Evolutionary conservation across 257 asterid species (phyloP), one percentile per base, ranked within the genome.

Genomic region (Jasminum sambac): DNA sequence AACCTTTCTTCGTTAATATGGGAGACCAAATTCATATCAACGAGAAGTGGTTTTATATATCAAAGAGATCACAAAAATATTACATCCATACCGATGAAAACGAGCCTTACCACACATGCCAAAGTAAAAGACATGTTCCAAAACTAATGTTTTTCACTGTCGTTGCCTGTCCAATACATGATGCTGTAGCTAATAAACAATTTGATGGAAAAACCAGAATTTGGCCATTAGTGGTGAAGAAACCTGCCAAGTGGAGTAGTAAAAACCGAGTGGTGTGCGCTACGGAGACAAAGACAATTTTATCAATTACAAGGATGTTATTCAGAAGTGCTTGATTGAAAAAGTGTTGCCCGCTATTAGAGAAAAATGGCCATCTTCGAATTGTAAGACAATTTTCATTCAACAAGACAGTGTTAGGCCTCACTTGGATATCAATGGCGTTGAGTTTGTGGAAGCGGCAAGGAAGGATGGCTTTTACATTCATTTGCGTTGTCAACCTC

Each of bases 401-500:
- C 50, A 68, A 68, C 50, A 50, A n/a, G 72, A 46, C n/a, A 50
- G 50, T 34, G 34, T 64, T 8, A 48, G 24, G 37, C n/a, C 48
- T 26, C 44, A 48, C 26, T n/a, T 50, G 5, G 42, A 68, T 68
- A 44, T 4, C 0, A 46, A n/a, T 7, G 63, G 48, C 12, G 6
- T 6, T 3, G 44, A 16, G 16, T 59, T 24, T 8, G 17, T 59
- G 2, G 38, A 59, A 59, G 64, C 36, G 6, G 64, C 14, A 8
- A 59, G 16, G 2, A 21, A 59, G 24, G 37, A 23, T 10, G n/a
- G 1, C 23, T 59, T 59, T 6, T n/a, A 59, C 37, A 59, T 59
- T 10, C 64, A 14, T 59, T 21, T 59, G 23, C 23, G 37, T 59
- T 21, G 64, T 59, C 38, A 24, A 24, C 36, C 0, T 24, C 14